Base-by-base conservation (phyloP, 2,329 filamentous ascomycete species). In the Atkinsonella hypoxylon region DNA sequence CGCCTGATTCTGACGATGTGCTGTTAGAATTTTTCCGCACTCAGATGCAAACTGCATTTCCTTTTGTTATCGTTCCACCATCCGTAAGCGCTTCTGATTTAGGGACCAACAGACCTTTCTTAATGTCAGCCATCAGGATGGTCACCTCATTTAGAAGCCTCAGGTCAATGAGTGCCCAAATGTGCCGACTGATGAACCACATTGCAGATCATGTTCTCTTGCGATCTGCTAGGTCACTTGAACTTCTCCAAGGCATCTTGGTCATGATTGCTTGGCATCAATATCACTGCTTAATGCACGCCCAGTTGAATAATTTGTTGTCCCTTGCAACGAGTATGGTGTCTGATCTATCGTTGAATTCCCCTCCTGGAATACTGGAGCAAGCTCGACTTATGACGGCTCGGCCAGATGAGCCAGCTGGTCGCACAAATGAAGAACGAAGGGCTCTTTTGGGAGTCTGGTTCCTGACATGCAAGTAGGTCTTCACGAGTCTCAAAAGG, bases 381-480 rank as follows among this genome's bases (percentile, higher is more conserved):
- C 66, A 69, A 34, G 69, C 67, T 0, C 67, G 64, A 30, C 54
- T 75, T 9, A 65, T 74, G 60, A 64, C 73, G 3, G 62, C 70
- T 2, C 62, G 69, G 20, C 70, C 70, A 0, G 64, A 66, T 15
- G 57, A 64, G 31, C 64, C 68, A 0, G 61, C 57, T 20, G 59
- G 61, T 2, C 68, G 75, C 4, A 75, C 71, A 0, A 70, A 75
- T 8, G 77, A 79, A 39, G 77, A 80, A 53, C 67, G 71, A 10
- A 67, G 77, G n/a, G 67, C 71, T 0, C 64, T 79, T 0, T 63
- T 77, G 1, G 77, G 74, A 0, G 71, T 75, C 1, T 81, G 76
- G 71, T 79, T 77, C 52, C 54, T 80, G 31, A 72, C 67, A 13
- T 78, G 75, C 10, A 68, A 70, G 76, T 79, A 63, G 58, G 73